Conservation (phyloP, 2,329 filamentous ascomycete species). For the Harringtonia aguacate region DNA sequence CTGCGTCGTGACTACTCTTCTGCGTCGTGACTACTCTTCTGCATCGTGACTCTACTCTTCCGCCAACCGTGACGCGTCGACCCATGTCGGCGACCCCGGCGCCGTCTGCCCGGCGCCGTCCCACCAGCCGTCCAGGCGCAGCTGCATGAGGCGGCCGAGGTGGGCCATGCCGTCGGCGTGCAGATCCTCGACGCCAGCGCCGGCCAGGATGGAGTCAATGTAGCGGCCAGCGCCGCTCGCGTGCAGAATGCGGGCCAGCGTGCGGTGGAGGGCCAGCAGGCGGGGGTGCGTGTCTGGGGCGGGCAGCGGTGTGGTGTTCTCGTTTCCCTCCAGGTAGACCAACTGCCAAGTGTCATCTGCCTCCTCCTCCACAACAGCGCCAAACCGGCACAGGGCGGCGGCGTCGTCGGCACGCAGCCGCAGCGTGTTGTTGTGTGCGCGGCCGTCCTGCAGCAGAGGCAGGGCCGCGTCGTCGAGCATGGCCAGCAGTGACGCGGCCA, state of each 20-base stretch:
- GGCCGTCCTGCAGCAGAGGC: background rate
- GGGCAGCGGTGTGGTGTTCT: background rate
- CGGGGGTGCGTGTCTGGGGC: too few species aligned
- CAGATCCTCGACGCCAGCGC: constrained; percentile 4
- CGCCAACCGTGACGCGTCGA: background rate
- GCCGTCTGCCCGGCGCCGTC: background rate
- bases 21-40: too few species aligned
- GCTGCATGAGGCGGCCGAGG: constrained; percentile 5
- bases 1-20: too few species aligned
- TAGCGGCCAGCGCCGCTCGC: background rate
- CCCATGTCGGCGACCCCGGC: background rate
- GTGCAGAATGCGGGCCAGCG: constrained; percentile 1
- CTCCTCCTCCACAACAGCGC: background rate
- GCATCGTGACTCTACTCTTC: too few species aligned
- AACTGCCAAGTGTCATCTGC: fast-evolving
- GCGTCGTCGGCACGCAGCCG: background rate
- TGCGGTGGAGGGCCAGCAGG: constrained; percentile 2
- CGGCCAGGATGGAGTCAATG: constrained; percentile 4
- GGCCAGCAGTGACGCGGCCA: background rate
- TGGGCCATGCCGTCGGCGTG: constrained; percentile 1
- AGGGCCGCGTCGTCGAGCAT: background rate
- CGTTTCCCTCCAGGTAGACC: background rate
- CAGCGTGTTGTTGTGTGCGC: background rate
- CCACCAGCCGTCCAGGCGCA: constrained; percentile 11
- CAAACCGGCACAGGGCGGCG: background rate